A percentile compares a stretch with the other conserved stretches of the same genome.
Conservation (phyloP, 2,329 filamentous ascomycete species). For the Ophiostoma himal-ulmi region DNA sequence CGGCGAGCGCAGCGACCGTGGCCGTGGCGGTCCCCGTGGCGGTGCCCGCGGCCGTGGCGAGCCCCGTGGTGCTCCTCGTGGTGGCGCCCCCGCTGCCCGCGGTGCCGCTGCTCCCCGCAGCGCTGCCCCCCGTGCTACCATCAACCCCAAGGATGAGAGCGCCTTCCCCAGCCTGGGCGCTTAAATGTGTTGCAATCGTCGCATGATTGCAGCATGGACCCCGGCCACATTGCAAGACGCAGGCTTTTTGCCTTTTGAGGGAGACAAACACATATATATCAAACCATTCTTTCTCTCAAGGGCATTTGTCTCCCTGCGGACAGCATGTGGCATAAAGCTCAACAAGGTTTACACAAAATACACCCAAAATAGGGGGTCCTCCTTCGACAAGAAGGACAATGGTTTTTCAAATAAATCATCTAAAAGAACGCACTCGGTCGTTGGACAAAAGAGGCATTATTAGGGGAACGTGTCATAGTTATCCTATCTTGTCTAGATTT, state of each 20-base stretch:
- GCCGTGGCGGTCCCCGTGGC: constrained; percentile 39
- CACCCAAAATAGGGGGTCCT: constrained; percentile 14
- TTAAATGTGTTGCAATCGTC: constrained; percentile 24
- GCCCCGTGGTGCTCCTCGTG: constrained; percentile 41
- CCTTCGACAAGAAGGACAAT: constrained; percentile 14
- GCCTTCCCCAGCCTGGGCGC: constrained; percentile 58
- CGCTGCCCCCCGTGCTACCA: constrained; percentile 42
- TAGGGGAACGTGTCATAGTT: not conserved
- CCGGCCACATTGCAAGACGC: constrained; percentile 1
- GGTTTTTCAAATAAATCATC: not conserved
- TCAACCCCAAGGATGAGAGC: constrained; percentile 54
- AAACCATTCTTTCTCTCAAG: not conserved
- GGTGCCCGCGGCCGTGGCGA: constrained; percentile 38
- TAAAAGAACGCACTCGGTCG: constrained; percentile 9
- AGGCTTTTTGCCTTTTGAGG: not conserved
- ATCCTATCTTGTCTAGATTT: not conserved
- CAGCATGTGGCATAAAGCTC: constrained; percentile 8
- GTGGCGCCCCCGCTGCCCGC: constrained; percentile 30
- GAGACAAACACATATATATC: not conserved
- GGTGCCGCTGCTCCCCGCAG: constrained; percentile 24
- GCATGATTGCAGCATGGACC: constrained; percentile 16
- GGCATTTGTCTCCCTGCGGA: not conserved
- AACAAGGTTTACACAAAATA: not conserved
- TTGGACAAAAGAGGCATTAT: not conserved
- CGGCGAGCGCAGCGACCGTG: constrained; percentile 42